Percentiles rank a stretch among this genome's conserved stretches.
These are phyloP conservation scores for Apophysomyces ossiformis DNA, from an alignment of 371 early-diverging fungal species.

Conservation along the genomic window DNA sequence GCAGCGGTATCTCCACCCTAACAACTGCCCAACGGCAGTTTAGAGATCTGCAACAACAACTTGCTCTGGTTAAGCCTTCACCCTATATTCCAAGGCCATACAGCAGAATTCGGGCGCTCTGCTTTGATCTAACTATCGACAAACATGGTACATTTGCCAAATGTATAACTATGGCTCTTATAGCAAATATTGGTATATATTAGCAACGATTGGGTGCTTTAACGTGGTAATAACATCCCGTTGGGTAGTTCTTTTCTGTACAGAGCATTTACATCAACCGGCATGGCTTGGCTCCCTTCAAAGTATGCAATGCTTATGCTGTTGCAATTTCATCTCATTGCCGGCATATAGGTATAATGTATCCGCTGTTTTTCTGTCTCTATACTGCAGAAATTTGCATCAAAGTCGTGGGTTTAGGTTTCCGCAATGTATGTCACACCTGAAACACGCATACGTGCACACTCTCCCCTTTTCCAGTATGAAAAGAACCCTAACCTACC, in stretches of 20 bases:
- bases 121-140: constrained; percentile 52
- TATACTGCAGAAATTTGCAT: constrained; percentile 48
- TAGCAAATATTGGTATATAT: constrained; percentile 35
- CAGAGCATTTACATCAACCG: constrained; percentile 46
- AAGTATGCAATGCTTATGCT: constrained; percentile 20
- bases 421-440: constrained; percentile 36
- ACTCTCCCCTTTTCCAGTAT: too few relatives aligned
- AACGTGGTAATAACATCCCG: too few relatives aligned
- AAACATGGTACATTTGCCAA: constrained; percentile 49
- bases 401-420: constrained; percentile 52
- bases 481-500: neutral
- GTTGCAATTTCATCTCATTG: neutral
- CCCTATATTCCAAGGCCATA: constrained; percentile 42
- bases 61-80: constrained; percentile 51
- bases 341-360: constrained; percentile 27
- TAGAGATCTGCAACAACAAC: constrained; percentile 54
- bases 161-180: constrained; percentile 38
- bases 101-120: constrained; percentile 38
- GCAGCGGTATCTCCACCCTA: constrained; percentile 54
- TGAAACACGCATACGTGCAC: neutral
- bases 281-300: constrained; percentile 33
- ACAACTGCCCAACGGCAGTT: constrained; percentile 58
- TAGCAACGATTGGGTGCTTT: neutral
- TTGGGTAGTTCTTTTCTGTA: constrained; percentile 34
- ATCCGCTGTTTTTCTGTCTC: constrained; percentile 36